Percentiles rank a stretch among this genome's conserved stretches.
These are phyloP conservation scores for Ammopiptanthus mongolicus DNA, from an alignment of 306 rosid species.

Conservation along the genomic window DNA sequence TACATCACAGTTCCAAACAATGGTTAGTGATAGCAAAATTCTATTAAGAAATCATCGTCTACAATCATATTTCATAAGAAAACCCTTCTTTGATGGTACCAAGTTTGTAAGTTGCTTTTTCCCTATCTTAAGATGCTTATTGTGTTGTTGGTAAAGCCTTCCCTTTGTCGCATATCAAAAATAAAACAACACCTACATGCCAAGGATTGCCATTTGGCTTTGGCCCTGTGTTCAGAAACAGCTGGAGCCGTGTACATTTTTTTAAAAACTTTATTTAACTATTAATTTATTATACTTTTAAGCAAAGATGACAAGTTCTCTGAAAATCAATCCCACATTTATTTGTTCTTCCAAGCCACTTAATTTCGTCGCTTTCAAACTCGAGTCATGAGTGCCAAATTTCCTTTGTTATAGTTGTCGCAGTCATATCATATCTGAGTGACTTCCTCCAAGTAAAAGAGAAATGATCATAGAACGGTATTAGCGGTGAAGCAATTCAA, in stretches of 20 bases:
- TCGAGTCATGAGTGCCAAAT: slow-evolving; percentile 21
- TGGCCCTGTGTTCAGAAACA: slow-evolving; percentile 19
- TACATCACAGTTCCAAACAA: slow-evolving; percentile 24
- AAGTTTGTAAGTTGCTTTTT: not conserved
- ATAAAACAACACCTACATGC: not conserved
- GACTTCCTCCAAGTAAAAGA: slow-evolving; percentile 26
- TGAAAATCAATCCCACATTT: not conserved
- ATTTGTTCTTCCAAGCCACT: slow-evolving; percentile 53
- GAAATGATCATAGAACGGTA: slow-evolving; percentile 23
- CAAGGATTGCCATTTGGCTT: slow-evolving; percentile 39
- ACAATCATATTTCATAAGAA: slow-evolving; percentile 17
- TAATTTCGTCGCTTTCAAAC: slow-evolving; percentile 38
- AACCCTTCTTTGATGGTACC: slow-evolving; percentile 5
- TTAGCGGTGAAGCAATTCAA: slow-evolving; percentile 65
- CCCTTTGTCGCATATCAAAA: slow-evolving; percentile 28
- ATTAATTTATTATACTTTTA: slow-evolving; percentile 32
- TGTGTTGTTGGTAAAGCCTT: slow-evolving; percentile 39
- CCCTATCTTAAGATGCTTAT: not conserved
- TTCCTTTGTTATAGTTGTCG: slow-evolving; percentile 20
- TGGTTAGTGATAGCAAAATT: slow-evolving; percentile 16
- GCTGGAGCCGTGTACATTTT: slow-evolving; percentile 22
- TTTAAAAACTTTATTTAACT: not conserved
- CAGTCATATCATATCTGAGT: slow-evolving; percentile 20
- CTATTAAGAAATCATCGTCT: slow-evolving; percentile 28
- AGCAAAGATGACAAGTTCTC: slow-evolving; percentile 43